These are phyloP conservation scores for Thraustochytrium striatum DNA, from an alignment of 352 stramenopile species.

Conservation along the genomic window DNA sequence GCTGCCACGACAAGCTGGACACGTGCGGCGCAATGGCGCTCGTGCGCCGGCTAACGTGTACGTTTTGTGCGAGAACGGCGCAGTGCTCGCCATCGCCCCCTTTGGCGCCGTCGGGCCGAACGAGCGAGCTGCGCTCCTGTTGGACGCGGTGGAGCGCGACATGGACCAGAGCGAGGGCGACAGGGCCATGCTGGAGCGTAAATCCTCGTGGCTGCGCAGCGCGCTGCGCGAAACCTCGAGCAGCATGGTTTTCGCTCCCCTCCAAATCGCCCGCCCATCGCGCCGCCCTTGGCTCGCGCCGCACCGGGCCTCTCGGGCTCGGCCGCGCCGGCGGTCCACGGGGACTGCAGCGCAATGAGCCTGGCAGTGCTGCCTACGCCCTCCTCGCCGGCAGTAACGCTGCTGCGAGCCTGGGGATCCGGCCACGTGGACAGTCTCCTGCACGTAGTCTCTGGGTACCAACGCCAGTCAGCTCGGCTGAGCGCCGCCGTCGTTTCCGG, in stretches of 20 bases:
- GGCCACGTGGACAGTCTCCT: slow-evolving; percentile 6
- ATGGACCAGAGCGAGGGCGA: too few relatives aligned
- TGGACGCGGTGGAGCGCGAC: too few relatives aligned
- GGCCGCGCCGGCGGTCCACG: neutral
- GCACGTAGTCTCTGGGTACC: neutral
- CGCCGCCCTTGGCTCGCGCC: neutral
- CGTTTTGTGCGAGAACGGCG: neutral
- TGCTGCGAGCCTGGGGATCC: neutral
- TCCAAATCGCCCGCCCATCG: neutral
- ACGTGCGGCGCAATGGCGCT: neutral
- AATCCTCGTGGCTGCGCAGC: too few relatives aligned
- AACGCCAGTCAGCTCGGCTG: neutral
- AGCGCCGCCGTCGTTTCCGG: neutral
- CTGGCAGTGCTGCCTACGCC: neutral
- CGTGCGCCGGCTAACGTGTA: neutral
- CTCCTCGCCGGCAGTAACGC: neutral
- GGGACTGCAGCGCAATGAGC: neutral
- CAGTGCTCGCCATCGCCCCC: neutral
- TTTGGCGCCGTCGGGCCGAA: neutral
- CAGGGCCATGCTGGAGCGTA: too few relatives aligned
- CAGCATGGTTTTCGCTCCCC: too few relatives aligned
- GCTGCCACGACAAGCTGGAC: neutral
- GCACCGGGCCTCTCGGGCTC: neutral
- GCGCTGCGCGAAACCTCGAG: too few relatives aligned
- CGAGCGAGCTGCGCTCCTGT: too few relatives aligned